A percentile compares a stretch with the other conserved stretches of the same genome.
phyloP scores from a whole-genome alignment of 768 basidiomycete species.

The Amanita pallidorosea region DNA sequence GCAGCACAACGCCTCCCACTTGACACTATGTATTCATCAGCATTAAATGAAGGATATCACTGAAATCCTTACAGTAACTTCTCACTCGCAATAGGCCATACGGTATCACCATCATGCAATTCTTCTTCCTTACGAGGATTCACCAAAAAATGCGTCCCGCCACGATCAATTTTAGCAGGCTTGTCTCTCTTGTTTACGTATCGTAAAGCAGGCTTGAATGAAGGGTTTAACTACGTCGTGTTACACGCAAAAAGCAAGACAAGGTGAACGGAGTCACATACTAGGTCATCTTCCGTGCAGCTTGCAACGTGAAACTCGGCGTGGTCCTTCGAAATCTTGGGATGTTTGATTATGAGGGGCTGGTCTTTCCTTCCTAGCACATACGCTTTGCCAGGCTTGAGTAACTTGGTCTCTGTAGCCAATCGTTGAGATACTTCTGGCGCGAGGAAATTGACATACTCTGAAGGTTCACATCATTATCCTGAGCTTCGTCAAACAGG shows the following conservation, averaged over 20 bases:
- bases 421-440: neutral
- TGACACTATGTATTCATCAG: conserved; percentile 23
- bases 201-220: conserved; percentile 34
- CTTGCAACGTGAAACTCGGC: conserved; percentile 45
- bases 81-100: conserved; percentile 1
- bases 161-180: conserved; percentile 25
- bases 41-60: too few relatives aligned
- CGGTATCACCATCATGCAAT: conserved; percentile 31
- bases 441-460: conserved; percentile 21
- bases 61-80: neutral
- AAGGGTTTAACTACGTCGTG: conserved; percentile 39
- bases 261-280: conserved; percentile 19
- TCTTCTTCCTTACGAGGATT: conserved; percentile 26
- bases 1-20: conserved; percentile 42
- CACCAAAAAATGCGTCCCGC: conserved; percentile 19
- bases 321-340: conserved; percentile 56
- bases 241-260: conserved; percentile 6
- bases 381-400: conserved; percentile 50
- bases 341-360: conserved; percentile 41
- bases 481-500: conserved; percentile 36
- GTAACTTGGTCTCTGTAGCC: conserved; percentile 33
- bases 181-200: conserved; percentile 40
- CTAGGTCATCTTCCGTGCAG: conserved; percentile 42
- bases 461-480: conserved; percentile 22
- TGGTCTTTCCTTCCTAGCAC: conserved; percentile 46